Evolutionary conservation across 352 stramenopile genomes (phyloP).

Genomic region (Globisporangium parvum): DNA sequence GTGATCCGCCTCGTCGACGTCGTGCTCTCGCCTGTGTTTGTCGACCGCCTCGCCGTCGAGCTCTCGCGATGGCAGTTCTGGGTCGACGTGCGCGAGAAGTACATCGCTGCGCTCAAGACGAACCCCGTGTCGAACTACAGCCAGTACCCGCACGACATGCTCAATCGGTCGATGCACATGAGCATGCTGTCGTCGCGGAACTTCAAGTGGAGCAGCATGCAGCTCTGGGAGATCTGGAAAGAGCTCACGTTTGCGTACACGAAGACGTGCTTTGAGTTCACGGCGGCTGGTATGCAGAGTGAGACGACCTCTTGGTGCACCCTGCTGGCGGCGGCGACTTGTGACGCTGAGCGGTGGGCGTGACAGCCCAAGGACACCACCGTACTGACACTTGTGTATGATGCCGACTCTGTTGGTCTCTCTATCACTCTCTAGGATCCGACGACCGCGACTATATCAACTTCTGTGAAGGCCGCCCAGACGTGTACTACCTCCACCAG

Average conservation of each 20-base stretch:
- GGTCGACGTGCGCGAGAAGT: conserved; percentile 72
- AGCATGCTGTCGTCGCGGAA: conserved; percentile 34
- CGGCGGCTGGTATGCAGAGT: conserved; percentile 80
- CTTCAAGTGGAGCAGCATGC: conserved; percentile 78
- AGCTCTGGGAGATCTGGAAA: conserved; percentile 83
- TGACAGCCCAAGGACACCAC: background rate
- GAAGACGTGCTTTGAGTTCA: conserved; percentile 81
- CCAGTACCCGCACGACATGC: conserved; percentile 6
- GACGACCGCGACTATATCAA: conserved; percentile 78
- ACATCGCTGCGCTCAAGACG: conserved; percentile 39
- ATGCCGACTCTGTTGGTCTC: conserved; percentile 13
- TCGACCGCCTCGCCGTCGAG: conserved; percentile 53
- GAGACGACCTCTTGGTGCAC: conserved; percentile 22
- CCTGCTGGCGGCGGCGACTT: conserved; percentile 10
- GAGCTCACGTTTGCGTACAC: conserved; percentile 77
- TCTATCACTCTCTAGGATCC: conserved; percentile 27
- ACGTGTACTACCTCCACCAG: conserved; percentile 81
- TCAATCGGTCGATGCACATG: conserved; percentile 2
- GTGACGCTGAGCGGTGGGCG: conserved; percentile 10
- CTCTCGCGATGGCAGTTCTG: conserved; percentile 78
- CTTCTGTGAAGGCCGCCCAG: conserved; percentile 62
- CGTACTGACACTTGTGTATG: conserved; percentile 18
- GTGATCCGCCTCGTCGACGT: conserved; percentile 73
- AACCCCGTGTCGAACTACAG: conserved; percentile 15
- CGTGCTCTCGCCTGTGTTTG: conserved; percentile 64